These are phyloP conservation scores for Wolfiporia cocos DNA, from an alignment of 1,284 basidiomycete genomes.

Conservation along the genomic window DNA sequence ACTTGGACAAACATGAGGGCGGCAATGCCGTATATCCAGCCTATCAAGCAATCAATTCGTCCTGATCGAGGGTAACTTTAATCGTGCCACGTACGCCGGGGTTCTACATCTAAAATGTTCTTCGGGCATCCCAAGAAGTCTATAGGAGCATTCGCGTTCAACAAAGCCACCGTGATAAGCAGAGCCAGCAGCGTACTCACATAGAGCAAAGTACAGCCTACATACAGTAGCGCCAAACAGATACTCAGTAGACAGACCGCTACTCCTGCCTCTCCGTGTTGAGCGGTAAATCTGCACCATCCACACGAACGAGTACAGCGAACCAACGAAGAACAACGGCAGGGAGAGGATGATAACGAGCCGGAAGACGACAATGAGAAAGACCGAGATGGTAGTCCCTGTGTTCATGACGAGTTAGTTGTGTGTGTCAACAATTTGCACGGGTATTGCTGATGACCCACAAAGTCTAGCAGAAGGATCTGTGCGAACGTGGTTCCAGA, in stretches of 20 bases:
- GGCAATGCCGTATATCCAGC: slow-evolving; percentile 64
- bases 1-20: slow-evolving; percentile 63
- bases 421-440: slow-evolving; percentile 1
- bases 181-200: slow-evolving; percentile 39
- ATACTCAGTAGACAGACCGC: slow-evolving; percentile 66
- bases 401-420: neutral
- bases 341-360: slow-evolving; percentile 69
- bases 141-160: slow-evolving; percentile 24
- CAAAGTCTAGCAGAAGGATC: slow-evolving; percentile 71
- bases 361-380: slow-evolving; percentile 65
- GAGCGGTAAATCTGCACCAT: slow-evolving; percentile 80
- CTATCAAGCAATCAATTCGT: too few species aligned
- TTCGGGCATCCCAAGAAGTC: slow-evolving; percentile 80
- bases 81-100: slow-evolving; percentile 43
- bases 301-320: slow-evolving; percentile 78
- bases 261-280: slow-evolving; percentile 60
- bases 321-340: slow-evolving; percentile 64
- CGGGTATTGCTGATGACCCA: slow-evolving; percentile 28
- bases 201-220: slow-evolving; percentile 67
- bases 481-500: slow-evolving; percentile 52
- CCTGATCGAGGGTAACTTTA: too few species aligned
- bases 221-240: slow-evolving; percentile 74
- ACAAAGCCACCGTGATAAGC: neutral
- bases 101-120: slow-evolving; percentile 79
- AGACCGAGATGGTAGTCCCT: slow-evolving; percentile 67